Evolutionary conservation across 495 filamentous ascomycete species (phyloP), one percentile per base, ranked within the genome.

Genomic region (Penicillium riverlandense): DNA sequence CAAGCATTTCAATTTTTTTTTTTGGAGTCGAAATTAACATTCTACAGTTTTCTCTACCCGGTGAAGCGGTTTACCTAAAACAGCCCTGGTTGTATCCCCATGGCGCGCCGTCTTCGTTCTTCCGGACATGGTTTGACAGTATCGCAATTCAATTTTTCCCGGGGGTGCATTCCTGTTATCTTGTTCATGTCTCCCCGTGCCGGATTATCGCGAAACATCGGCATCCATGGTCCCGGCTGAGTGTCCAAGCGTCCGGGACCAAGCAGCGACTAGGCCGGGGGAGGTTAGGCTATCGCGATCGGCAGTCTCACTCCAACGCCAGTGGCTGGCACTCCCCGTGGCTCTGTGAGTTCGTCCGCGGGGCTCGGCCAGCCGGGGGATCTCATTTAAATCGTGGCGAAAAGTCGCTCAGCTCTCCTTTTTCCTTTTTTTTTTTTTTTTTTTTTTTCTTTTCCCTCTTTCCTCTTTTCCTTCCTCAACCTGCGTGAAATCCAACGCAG

Each of bases 201-300:
- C 38, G 14, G 12, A 22, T 8, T 7, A 31, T 7, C 11, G 11
- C 15, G 22, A 22, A 22, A 22, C 22, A 6, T 22, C 22, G 22
- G 22, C 22, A 22, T 22, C 22, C 22, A 22, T 22, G 22, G 22
- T 22, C 22, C 22, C 22, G 22, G 22, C 22, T 22, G 22, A 4
- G 22, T 22, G 22, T 22, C 22, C 22, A 22, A 22, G 22, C 22
- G 22, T 2, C 22, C 2, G 27, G 12, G 2, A 12, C 22, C 27
- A 55, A 55, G 38, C 43, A 42, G 33, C 35, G 13, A 41, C 53
- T 59, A 59, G 35, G n/a, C 50, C 56, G 11, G 15, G 29, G 38
- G 40, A 44, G 38, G 28, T 16, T 43, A 44, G 48, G 51, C 14
- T 36, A 28, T 37, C 34, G 36, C 38, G 53, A 59, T 57, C 53